These are phyloP conservation scores for Crotalaria pallida DNA, from an alignment of 306 rosid species.

Conservation along the genomic window DNA sequence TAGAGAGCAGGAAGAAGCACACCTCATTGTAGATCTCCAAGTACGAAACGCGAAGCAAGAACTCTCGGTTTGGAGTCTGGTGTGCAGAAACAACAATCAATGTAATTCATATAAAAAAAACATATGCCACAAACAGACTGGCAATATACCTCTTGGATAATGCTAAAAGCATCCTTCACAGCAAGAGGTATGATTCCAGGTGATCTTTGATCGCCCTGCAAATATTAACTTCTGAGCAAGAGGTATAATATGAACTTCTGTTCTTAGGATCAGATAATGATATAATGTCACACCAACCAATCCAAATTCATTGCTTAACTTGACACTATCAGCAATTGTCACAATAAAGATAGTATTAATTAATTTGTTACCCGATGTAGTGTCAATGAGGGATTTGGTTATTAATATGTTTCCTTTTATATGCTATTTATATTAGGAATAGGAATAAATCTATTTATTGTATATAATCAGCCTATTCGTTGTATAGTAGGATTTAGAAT, in stretches of 20 bases:
- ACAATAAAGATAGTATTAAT: background rate
- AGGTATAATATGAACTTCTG: background rate
- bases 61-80: constrained; percentile 98
- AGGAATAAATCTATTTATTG: no score
- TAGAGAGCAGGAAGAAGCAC: constrained; percentile 20
- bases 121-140: constrained; percentile 22
- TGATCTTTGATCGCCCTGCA: constrained; percentile 98
- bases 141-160: constrained; percentile 89
- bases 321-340: background rate
- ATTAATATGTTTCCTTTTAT: no score
- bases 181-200: constrained; percentile 99
- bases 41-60: constrained; percentile 92
- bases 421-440: no score
- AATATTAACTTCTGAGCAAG: constrained; percentile 27
- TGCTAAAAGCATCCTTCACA: constrained; percentile 96
- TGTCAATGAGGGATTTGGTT: no score
- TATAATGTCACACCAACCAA: constrained; percentile 8
- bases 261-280: constrained; percentile 20
- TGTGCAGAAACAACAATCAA: constrained; percentile 23
- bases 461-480: no score
- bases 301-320: constrained; percentile 15
- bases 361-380: background rate
- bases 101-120: constrained; percentile 16
- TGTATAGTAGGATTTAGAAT: no score
- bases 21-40: constrained; percentile 99